Base-by-base conservation (phyloP, 805 yeast genomes). In the Hanseniaspora lachancei region DNA sequence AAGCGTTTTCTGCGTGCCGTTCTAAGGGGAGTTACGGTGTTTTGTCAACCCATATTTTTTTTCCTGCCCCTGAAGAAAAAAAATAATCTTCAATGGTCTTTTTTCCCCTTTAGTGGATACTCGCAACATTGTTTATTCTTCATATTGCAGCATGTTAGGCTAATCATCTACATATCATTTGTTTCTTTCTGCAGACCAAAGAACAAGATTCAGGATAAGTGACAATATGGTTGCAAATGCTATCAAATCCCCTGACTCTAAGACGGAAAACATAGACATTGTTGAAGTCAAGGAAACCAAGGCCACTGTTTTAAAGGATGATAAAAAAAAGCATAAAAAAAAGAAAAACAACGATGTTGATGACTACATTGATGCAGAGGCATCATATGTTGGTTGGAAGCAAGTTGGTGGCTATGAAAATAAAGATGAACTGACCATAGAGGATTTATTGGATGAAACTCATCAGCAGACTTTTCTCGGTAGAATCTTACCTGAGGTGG, bases 341-440 rank as follows among this genome's bases (percentile, higher is more conserved):
- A 52, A 43, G 24, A 24, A 23, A 34, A 44, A 46, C 5, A 34
- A 43, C 15, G 58, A 55, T 46, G 55, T 46, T 13, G 58, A 55
- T 32, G 50, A 44, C 36, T 46, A 44, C 49, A n/a, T 55, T 23
- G 48, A 49, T 36, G 27, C 24, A 8, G 55, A 49, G 38, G 84
- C 86, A 29, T 79, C 91, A 2, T 84, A 78, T 63, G 78, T 86
- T 50, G 97, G 97, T 36, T 91, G 97, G 97, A 86, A 84, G 66
- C 96, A 89, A 68, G 89, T 86, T 53, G 91, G 93, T 10, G 86
- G 88, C 20, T 91, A 88, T 84, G 86, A 82, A 64, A 80, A 80
- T 57, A 76, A 77, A 43, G 89, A 84, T 66, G 70, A 72, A 1
- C 71, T 86, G 61, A 80, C 79, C 9, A 68, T 68, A 13, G 86